phyloP scores from a whole-genome alignment of 2,329 filamentous ascomycete genomes.

The Colletotrichum cuscutae region DNA sequence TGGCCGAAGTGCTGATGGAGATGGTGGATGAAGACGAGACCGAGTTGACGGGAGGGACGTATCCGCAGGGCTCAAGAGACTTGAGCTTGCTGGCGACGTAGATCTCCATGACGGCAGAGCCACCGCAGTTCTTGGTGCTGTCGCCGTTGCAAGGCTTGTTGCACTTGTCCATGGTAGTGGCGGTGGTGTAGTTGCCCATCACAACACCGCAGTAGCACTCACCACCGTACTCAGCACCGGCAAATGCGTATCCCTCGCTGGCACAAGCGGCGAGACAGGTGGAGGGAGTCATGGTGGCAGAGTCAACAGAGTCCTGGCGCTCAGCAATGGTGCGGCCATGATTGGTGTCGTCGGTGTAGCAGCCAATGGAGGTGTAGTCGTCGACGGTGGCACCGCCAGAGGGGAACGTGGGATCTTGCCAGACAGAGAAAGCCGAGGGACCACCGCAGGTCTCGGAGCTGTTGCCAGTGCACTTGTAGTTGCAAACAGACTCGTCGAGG shows the following conservation, averaged over 20 bases:
- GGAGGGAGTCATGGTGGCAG: constrained; percentile 51
- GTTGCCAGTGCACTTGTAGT: constrained; percentile 63
- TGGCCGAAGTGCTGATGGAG: constrained; percentile 32
- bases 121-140: constrained; percentile 53
- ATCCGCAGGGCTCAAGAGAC: constrained; percentile 61
- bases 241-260: constrained; percentile 56
- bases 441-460: constrained; percentile 58
- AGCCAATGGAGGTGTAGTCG: constrained; percentile 70
- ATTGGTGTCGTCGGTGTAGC: constrained; percentile 60
- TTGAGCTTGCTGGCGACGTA: constrained; percentile 60
- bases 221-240: constrained; percentile 57
- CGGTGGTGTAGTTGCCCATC: constrained; percentile 57
- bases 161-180: constrained; percentile 54
- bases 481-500: constrained; percentile 64
- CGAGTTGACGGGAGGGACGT: constrained; percentile 40
- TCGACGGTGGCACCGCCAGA: constrained; percentile 56
- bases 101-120: constrained; percentile 52
- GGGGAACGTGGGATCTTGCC: constrained; percentile 59
- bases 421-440: constrained; percentile 57
- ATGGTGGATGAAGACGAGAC: constrained; percentile 30
- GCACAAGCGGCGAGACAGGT: constrained; percentile 55
- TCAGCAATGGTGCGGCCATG: constrained; percentile 58
- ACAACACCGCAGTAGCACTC: constrained; percentile 63
- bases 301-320: constrained; percentile 49
- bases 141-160: constrained; percentile 63